Evolutionary conservation across 495 filamentous ascomycete genomes (phyloP).

Genomic region (Mytilinidion resinicola): DNA sequence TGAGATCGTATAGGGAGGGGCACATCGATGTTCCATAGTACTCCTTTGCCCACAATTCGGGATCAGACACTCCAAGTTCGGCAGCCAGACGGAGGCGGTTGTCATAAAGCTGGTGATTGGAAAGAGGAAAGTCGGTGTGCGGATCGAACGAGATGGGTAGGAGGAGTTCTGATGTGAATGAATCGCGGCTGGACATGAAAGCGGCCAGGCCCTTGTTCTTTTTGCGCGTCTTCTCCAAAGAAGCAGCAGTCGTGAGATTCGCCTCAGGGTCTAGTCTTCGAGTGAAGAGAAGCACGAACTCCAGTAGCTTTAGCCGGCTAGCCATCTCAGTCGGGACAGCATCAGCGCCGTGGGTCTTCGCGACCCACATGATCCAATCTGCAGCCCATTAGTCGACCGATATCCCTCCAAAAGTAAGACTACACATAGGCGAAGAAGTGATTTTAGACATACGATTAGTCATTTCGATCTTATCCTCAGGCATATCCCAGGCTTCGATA

Average conservation of each 20-base stretch:
- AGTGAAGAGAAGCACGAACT: conserved; percentile 22
- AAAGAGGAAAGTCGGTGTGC: conserved; percentile 19
- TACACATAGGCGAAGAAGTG: not conserved
- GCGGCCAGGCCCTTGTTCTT: conserved; percentile 11
- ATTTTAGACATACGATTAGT: not conserved
- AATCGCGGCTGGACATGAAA: not conserved
- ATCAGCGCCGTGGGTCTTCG: conserved; percentile 14
- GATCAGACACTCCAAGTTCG: conserved; percentile 8
- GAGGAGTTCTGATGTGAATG: not conserved
- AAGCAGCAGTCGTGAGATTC: conserved; percentile 20
- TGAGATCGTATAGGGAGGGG: conserved; percentile 38
- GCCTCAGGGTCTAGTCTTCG: conserved; percentile 17
- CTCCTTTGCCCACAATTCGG: conserved; percentile 20
- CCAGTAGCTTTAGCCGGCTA: conserved; percentile 17
- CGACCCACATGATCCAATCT: conserved; percentile 20
- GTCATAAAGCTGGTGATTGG: conserved; percentile 9
- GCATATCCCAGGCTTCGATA: conserved; percentile 13
- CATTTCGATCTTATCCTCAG: conserved; percentile 4
- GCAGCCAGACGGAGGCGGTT: conserved; percentile 16
- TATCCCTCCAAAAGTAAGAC: too few relatives aligned
- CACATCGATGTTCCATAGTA: conserved; percentile 27
- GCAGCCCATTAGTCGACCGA: not conserved
- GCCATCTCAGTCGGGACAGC: conserved; percentile 11
- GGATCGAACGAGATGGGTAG: conserved; percentile 18
- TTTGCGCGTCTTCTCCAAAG: conserved; percentile 15